These are phyloP conservation scores for Talaromyces verruculosus DNA, from an alignment of 2,329 filamentous ascomycete species.

Conservation along the genomic window DNA sequence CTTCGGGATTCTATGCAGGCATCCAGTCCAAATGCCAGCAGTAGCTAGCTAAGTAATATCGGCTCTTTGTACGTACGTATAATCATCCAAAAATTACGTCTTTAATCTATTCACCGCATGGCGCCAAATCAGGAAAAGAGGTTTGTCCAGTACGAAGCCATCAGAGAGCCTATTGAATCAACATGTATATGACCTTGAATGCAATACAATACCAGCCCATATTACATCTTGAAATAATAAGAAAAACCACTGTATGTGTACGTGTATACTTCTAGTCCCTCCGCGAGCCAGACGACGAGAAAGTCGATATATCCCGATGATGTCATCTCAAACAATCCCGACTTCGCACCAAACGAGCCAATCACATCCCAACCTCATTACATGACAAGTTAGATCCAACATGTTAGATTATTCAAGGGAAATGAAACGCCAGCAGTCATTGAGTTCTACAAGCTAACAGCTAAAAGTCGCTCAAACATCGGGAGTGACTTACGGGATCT, in stretches of 20 bases:
- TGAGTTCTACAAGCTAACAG: background rate
- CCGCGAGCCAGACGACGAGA: background rate
- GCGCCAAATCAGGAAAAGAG: background rate
- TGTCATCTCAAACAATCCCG: slow-evolving; percentile 2
- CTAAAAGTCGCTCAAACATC: background rate
- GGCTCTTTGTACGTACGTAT: background rate
- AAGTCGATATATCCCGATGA: slow-evolving; percentile 1
- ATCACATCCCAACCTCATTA: background rate
- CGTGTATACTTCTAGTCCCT: background rate
- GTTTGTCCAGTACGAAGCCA: background rate
- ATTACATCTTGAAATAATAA: no score
- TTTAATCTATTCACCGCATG: background rate
- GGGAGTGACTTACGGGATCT: background rate
- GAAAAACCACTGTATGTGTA: background rate
- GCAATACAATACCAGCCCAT: background rate
- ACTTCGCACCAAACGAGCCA: slow-evolving; percentile 2
- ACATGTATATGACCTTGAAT: background rate
- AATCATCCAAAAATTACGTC: background rate
- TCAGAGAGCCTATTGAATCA: background rate
- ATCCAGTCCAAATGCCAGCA: background rate
- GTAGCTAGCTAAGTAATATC: background rate
- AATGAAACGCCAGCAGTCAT: background rate
- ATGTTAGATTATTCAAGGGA: background rate
- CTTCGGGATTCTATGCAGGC: background rate
- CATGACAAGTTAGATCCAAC: background rate